A percentile compares a stretch with the other conserved stretches of the same genome.
These are phyloP conservation scores for Glaciozyma antarctica DNA, from an alignment of 768 basidiomycete species.

Conservation along the genomic window DNA sequence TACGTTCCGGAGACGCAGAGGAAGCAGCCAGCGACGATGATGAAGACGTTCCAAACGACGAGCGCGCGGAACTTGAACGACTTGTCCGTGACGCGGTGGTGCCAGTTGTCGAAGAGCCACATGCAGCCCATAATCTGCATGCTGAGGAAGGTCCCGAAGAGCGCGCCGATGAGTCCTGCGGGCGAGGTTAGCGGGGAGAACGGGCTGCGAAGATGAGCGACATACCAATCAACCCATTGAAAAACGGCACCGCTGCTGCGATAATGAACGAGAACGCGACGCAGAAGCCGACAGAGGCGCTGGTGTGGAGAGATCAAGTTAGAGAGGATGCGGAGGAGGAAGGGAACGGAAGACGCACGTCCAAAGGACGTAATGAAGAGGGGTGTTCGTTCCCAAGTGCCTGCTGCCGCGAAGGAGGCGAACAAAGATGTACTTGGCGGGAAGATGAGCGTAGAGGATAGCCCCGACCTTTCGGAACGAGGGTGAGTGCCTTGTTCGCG, in stretches of 20 bases:
- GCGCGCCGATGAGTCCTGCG: constrained; percentile 26
- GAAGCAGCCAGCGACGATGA: constrained; percentile 28
- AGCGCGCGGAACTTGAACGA: constrained; percentile 1
- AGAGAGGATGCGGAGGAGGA: too few species aligned
- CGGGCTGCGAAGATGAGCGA: neutral
- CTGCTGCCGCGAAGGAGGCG: constrained; percentile 26
- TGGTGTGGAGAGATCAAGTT: too few species aligned
- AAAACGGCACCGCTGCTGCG: constrained; percentile 32
- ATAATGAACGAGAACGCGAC: constrained; percentile 31
- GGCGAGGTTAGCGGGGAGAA: neutral
- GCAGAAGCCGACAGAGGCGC: neutral
- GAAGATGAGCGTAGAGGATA: constrained; percentile 20
- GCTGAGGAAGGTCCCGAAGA: constrained; percentile 30
- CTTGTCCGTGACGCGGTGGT: constrained; percentile 1
- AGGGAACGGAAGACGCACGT: neutral
- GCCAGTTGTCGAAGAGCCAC: constrained; percentile 29
- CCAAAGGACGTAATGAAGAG: constrained; percentile 32
- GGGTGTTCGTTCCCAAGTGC: constrained; percentile 27
- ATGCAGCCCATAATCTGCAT: constrained; percentile 12
- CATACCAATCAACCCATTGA: constrained; percentile 13
- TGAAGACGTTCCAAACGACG: constrained; percentile 20
- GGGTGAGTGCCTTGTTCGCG: too few species aligned
- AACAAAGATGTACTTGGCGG: constrained; percentile 34
- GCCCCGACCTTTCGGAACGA: neutral
- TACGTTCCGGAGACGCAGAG: constrained; percentile 31